phyloP scores from a whole-genome alignment of 2,329 filamentous ascomycete genomes.

The Colletotrichum aenigma region DNA sequence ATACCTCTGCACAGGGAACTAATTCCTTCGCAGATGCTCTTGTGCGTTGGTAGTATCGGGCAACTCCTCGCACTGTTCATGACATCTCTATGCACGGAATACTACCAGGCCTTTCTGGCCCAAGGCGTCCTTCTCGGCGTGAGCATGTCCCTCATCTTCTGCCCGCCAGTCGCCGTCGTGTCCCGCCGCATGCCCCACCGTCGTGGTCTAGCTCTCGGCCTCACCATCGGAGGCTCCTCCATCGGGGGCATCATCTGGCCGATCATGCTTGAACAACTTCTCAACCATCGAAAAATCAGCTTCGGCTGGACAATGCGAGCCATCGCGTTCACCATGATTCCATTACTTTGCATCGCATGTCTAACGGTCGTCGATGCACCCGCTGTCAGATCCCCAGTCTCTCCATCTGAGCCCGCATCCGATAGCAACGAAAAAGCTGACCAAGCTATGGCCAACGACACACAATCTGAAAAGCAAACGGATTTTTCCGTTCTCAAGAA shows the following conservation, averaged over 20 bases:
- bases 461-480: background rate
- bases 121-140: constrained; percentile 50
- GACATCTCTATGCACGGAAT: constrained; percentile 25
- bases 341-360: background rate
- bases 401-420: background rate
- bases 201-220: constrained; percentile 33
- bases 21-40: constrained; percentile 35
- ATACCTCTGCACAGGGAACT: background rate
- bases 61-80: constrained; percentile 24
- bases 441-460: background rate
- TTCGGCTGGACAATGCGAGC: constrained; percentile 5
- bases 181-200: constrained; percentile 33
- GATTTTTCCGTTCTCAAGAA: constrained; percentile 23
- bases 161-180: constrained; percentile 37
- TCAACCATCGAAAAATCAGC: background rate
- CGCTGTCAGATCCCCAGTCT: too few relatives aligned
- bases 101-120: constrained; percentile 48
- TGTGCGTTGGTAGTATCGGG: constrained; percentile 50
- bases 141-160: constrained; percentile 44
- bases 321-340: background rate
- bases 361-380: constrained; percentile 23
- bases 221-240: constrained; percentile 33
- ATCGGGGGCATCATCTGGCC: constrained; percentile 26
- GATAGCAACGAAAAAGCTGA: background rate
- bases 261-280: constrained; percentile 7